phyloP scores from a whole-genome alignment of 2,329 filamentous ascomycete genomes.

The Xylariaceae sp. region DNA sequence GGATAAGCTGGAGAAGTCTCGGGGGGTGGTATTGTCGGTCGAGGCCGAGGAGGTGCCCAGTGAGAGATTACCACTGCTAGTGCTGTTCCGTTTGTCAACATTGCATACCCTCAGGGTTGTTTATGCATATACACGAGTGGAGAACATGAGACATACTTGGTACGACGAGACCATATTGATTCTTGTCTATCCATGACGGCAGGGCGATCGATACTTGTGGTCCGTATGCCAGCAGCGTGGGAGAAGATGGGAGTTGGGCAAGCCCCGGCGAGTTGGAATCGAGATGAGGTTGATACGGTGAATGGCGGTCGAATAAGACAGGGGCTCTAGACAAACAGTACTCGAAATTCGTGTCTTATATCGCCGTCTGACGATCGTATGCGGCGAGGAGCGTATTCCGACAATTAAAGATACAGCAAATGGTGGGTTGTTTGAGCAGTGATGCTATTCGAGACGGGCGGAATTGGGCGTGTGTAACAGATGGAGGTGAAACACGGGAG shows the following conservation, averaged over 20 bases:
- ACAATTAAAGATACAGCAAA: too few relatives aligned
- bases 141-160: conserved; percentile 58
- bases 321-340: not conserved
- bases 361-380: too few relatives aligned
- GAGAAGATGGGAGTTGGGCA: conserved; percentile 9
- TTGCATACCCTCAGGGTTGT: conserved; percentile 1
- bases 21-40: conserved; percentile 44
- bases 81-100: conserved; percentile 4
- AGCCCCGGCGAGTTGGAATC: conserved; percentile 2
- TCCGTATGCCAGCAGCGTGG: conserved; percentile 11
- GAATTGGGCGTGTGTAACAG: conserved; percentile 1
- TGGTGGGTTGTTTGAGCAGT: not conserved
- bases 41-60: conserved; percentile 63
- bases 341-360: not conserved
- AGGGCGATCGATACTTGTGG: conserved; percentile 6
- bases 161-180: conserved; percentile 71
- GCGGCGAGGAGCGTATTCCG: too few relatives aligned
- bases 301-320: not conserved
- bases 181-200: conserved; percentile 52
- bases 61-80: conserved; percentile 83
- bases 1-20: conserved; percentile 45
- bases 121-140: conserved; percentile 5
- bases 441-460: conserved; percentile 2
- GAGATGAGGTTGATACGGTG: too few relatives aligned
- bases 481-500: conserved; percentile 4